phyloP scores from a whole-genome alignment of 179 eudicot genomes.

The Beta lomatogona region DNA sequence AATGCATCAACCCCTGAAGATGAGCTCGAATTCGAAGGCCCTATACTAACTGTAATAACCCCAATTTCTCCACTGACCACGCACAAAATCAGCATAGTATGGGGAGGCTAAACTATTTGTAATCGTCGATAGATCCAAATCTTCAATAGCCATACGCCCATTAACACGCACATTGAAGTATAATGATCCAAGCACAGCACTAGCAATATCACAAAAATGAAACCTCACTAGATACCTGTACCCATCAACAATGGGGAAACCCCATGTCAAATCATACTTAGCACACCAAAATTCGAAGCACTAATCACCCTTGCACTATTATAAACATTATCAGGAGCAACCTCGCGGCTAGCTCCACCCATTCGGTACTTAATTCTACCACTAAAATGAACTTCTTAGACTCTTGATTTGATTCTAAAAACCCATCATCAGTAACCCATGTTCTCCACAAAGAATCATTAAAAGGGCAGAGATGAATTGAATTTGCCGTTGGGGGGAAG shows the following conservation, averaged over 20 bases:
- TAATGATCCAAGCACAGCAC: too few relatives aligned
- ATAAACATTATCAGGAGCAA: constrained; percentile 87
- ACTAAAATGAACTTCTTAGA: constrained; percentile 47
- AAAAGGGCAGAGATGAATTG: too few relatives aligned
- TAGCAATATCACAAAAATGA: too few relatives aligned
- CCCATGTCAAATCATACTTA: constrained; percentile 51
- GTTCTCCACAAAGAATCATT: constrained; percentile 92
- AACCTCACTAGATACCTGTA: too few relatives aligned
- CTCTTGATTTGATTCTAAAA: constrained; percentile 38
- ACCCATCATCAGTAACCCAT: constrained; percentile 74
- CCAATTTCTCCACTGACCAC: constrained; percentile 50
- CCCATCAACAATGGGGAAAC: constrained; percentile 56
- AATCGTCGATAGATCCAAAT: constrained; percentile 48
- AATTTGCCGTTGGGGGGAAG: too few relatives aligned
- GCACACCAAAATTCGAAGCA: constrained; percentile 37
- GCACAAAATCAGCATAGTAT: constrained; percentile 76
- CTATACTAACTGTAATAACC: too few relatives aligned
- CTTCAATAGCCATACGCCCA: too few relatives aligned
- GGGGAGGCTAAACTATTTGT: constrained; percentile 68
- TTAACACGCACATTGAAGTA: too few relatives aligned
- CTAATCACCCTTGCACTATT: constrained; percentile 58
- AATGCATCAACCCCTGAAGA: too few relatives aligned
- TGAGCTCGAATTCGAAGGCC: too few relatives aligned
- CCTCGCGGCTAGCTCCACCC: constrained; percentile 80
- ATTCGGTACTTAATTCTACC: constrained; percentile 64